phyloP scores from a whole-genome alignment of 1,284 basidiomycete species.

The Moesziomyces antarcticus region DNA sequence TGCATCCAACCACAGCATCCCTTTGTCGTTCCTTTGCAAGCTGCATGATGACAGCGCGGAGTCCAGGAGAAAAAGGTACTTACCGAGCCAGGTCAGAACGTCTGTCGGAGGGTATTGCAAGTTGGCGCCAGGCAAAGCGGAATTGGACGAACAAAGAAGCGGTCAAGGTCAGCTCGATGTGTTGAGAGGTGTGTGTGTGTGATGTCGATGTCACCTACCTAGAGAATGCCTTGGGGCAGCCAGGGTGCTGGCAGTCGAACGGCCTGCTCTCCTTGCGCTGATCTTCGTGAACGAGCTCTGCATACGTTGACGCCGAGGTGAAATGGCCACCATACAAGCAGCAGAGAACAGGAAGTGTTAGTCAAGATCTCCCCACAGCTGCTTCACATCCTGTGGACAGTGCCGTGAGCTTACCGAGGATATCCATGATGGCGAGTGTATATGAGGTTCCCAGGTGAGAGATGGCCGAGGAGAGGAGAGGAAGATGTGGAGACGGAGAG shows the following conservation, averaged over 20 bases:
- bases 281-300: conserved; percentile 60
- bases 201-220: conserved; percentile 29
- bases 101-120: conserved; percentile 9
- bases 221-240: conserved; percentile 58
- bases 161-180: neutral
- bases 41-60: too few species aligned
- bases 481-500: neutral
- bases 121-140: neutral
- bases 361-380: neutral
- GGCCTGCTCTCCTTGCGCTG: conserved; percentile 51
- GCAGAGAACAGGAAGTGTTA: neutral
- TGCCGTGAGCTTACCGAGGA: conserved; percentile 38
- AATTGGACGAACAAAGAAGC: neutral
- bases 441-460: neutral
- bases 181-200: too few species aligned
- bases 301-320: neutral
- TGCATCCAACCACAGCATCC: too few species aligned
- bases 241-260: conserved; percentile 48
- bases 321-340: too few species aligned
- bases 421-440: conserved; percentile 38
- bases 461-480: neutral
- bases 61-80: conserved; percentile 2
- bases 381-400: too few species aligned
- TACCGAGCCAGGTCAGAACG: conserved; percentile 57
- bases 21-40: too few species aligned